These are phyloP conservation scores for Podaxis sp. DNA, from an alignment of 768 basidiomycete genomes.

Conservation along the genomic window DNA sequence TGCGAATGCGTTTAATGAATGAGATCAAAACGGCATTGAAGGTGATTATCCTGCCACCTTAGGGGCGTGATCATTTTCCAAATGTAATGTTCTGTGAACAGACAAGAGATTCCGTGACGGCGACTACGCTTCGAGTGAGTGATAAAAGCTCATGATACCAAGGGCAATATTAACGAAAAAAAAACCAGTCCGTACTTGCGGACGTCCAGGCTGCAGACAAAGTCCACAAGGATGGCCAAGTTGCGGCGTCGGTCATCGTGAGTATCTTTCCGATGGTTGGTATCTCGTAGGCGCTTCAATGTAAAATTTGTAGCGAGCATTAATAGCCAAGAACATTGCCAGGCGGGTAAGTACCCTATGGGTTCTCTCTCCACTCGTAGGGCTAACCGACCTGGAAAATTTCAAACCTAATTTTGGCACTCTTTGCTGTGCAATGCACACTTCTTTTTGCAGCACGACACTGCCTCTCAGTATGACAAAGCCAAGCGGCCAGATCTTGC, in stretches of 20 bases:
- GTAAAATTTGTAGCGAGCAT: constrained; percentile 29
- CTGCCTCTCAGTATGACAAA: constrained; percentile 49
- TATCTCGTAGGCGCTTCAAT: background rate
- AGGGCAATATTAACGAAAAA: background rate
- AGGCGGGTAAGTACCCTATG: constrained; percentile 47
- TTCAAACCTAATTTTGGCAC: background rate
- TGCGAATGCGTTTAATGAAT: constrained; percentile 45
- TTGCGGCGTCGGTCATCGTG: constrained; percentile 46
- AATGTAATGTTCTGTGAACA: background rate
- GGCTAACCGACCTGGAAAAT: background rate
- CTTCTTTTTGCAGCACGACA: constrained; percentile 42
- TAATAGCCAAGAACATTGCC: constrained; percentile 49
- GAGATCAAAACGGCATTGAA: constrained; percentile 69
- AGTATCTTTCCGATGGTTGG: constrained; percentile 8
- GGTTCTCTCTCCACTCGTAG: too few species aligned
- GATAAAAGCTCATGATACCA: background rate
- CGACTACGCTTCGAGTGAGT: constrained; percentile 3
- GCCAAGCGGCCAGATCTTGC: constrained; percentile 65
- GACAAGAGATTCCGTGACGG: background rate
- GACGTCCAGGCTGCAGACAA: constrained; percentile 72
- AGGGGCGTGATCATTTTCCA: background rate
- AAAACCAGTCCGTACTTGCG: constrained; percentile 55
- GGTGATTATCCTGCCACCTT: constrained; percentile 26
- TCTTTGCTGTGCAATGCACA: background rate
- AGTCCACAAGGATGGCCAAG: constrained; percentile 28